phyloP scores from a whole-genome alignment of 495 filamentous ascomycete genomes.

The Aspergillus nanangensis region DNA sequence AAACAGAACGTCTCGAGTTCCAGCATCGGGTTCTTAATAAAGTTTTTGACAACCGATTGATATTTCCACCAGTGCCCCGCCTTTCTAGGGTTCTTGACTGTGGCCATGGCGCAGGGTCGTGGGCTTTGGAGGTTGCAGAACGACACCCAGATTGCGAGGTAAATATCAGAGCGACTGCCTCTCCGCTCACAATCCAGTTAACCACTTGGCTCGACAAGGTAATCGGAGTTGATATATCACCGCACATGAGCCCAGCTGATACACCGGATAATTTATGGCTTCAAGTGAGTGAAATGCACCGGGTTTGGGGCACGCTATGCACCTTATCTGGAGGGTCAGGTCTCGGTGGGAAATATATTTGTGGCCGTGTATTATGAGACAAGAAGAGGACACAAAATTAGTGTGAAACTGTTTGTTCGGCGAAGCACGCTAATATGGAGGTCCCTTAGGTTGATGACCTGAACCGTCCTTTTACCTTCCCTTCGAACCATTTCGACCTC shows the following conservation, averaged over 20 bases:
- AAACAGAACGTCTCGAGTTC: constrained; percentile 68
- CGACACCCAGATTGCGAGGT: constrained; percentile 73
- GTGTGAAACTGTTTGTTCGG: too few species aligned
- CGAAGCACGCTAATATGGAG: too few species aligned
- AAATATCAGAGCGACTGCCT: neutral
- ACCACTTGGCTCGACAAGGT: constrained; percentile 51
- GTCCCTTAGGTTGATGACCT: constrained; percentile 64
- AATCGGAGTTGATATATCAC: constrained; percentile 74
- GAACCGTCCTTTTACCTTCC: constrained; percentile 72
- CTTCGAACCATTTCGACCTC: constrained; percentile 76
- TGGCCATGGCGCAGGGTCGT: constrained; percentile 64
- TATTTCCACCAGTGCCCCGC: constrained; percentile 69
- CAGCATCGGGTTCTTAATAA: constrained; percentile 67
- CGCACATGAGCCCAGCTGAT: constrained; percentile 67
- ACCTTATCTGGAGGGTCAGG: too few species aligned
- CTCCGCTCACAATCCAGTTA: constrained; percentile 5
- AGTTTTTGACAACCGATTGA: constrained; percentile 70
- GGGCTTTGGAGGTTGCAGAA: constrained; percentile 59
- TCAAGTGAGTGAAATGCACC: constrained; percentile 41
- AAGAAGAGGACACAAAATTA: too few species aligned
- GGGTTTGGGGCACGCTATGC: too few species aligned
- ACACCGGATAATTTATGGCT: constrained; percentile 66
- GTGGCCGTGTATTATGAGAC: too few species aligned
- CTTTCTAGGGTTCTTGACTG: constrained; percentile 72
- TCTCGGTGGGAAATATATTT: too few species aligned